phyloP scores from a whole-genome alignment of 257 asterid species.

The Solanum virginianum region DNA sequence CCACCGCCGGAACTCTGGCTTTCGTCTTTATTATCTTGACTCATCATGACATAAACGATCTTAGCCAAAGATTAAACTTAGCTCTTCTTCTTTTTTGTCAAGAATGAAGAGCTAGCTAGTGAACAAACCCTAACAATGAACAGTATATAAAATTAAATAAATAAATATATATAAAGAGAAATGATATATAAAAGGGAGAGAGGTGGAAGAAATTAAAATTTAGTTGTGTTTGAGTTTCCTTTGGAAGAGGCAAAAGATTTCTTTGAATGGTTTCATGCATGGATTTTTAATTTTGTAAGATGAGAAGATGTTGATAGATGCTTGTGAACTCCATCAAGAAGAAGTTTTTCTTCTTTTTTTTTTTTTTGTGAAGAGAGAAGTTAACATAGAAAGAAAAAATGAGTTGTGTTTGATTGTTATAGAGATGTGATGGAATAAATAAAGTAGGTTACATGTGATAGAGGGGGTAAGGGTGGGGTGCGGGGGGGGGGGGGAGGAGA shows the following conservation, averaged over 20 bases:
- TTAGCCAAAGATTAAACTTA: not conserved
- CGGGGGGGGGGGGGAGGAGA: not conserved
- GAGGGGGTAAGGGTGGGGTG: not conserved
- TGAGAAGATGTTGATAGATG: slow-evolving; percentile 32
- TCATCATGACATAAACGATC: not conserved
- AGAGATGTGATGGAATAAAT: slow-evolving; percentile 22
- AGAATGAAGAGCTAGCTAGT: not conserved
- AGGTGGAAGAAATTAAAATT: slow-evolving; percentile 9
- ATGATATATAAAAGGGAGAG: not conserved
- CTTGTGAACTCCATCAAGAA: slow-evolving; percentile 77
- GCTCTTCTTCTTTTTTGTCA: not conserved
- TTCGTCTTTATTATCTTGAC: slow-evolving; percentile 23
- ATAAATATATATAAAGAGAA: not conserved
- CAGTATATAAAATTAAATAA: not conserved
- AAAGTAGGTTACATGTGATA: slow-evolving; percentile 9
- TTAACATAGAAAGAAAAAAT: not conserved
- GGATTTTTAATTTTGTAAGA: slow-evolving; percentile 22
- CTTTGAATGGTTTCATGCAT: slow-evolving; percentile 59
- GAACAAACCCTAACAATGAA: not conserved
- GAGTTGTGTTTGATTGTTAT: slow-evolving; percentile 26
- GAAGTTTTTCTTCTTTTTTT: not conserved
- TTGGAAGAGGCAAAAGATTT: slow-evolving; percentile 28
- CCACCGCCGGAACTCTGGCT: slow-evolving; percentile 18
- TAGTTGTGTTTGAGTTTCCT: slow-evolving; percentile 28
- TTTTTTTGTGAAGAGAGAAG: not conserved